Evolutionary conservation across 257 asterid species (phyloP), one percentile per base, ranked within the genome.

Genomic region (Leonotis leonurus): DNA sequence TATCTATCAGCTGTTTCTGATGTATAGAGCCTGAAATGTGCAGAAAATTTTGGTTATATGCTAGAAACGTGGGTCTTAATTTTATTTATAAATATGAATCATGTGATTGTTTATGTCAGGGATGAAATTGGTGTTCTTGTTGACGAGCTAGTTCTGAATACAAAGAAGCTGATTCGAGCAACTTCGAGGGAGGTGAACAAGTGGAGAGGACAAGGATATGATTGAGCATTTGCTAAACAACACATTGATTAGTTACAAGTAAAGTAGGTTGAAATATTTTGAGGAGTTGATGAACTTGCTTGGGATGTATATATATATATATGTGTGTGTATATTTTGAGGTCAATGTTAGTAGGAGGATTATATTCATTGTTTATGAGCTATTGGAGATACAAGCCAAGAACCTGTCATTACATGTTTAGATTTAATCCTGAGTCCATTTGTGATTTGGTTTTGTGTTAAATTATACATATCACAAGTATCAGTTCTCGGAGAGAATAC

Each of bases 161-260:
- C 80, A 1, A 77, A 80, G 59, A 77, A 69, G 76, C 68, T 77
- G 20, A 64, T 80, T 33, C 61, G 51, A 44, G 77, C 72, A 36
- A 80, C 80, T 53, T 71, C 83, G 27, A 68, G 52, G 24, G 85
- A 71, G 75, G 66, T 80, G 69, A 76, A 80, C 54, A 77, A 80
- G 72, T 80, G 85, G 85, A 65, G 78, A 65, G 75, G 77, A 68
- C 29, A 25, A 50, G 33, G 46, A 6, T 50, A 24, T 50, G 22
- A 50, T 24, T 12, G 16, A 6, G 35, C 32, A n/a, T n/a, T n/a
- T n/a, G n/a, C n/a, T n/a, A n/a, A n/a, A n/a, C n/a, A n/a, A n/a
- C n/a, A n/a, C n/a, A n/a, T n/a, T n/a, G n/a, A n/a, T n/a, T n/a
- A n/a, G n/a, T n/a, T n/a, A n/a, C n/a, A n/a, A n/a, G n/a, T n/a